Percentiles rank a stretch among this genome's conserved stretches.
Evolutionary conservation across 306 rosid genomes (phyloP).

Genomic region (Cicer pinnatifidum): DNA sequence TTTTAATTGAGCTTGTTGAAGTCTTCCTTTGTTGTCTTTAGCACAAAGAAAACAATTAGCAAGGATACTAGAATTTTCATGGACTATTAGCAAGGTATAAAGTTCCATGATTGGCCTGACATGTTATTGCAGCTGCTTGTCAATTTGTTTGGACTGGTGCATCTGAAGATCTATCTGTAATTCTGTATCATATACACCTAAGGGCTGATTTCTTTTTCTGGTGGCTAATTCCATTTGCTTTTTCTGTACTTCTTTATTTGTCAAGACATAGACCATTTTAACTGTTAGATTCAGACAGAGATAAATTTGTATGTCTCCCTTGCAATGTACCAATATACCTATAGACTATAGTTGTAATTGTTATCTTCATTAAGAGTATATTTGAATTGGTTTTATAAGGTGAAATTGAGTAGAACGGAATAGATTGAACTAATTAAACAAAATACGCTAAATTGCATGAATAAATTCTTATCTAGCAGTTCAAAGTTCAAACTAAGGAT

Average conservation of each 20-base stretch:
- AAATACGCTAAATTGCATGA: neutral
- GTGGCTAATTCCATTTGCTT: constrained; percentile 1
- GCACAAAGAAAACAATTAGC: neutral
- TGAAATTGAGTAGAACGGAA: too few relatives aligned
- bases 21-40: constrained; percentile 5
- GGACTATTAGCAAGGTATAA: constrained; percentile 49
- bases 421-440: too few relatives aligned
- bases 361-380: too few relatives aligned
- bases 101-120: constrained; percentile 52
- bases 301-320: too few relatives aligned
- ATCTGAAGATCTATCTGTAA: constrained; percentile 22
- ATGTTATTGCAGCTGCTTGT: constrained; percentile 53
- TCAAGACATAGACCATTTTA: neutral
- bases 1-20: neutral
- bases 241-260: neutral
- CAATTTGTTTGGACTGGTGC: constrained; percentile 49
- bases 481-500: neutral
- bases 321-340: too few relatives aligned
- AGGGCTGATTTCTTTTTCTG: neutral
- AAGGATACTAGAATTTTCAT: constrained; percentile 6
- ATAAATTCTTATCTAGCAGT: neutral
- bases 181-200: neutral
- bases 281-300: neutral
- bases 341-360: too few relatives aligned
- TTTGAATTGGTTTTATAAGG: too few relatives aligned